phyloP scores from a whole-genome alignment of 108 stramenopile genomes.

The Mediolabrus comicus region DNA sequence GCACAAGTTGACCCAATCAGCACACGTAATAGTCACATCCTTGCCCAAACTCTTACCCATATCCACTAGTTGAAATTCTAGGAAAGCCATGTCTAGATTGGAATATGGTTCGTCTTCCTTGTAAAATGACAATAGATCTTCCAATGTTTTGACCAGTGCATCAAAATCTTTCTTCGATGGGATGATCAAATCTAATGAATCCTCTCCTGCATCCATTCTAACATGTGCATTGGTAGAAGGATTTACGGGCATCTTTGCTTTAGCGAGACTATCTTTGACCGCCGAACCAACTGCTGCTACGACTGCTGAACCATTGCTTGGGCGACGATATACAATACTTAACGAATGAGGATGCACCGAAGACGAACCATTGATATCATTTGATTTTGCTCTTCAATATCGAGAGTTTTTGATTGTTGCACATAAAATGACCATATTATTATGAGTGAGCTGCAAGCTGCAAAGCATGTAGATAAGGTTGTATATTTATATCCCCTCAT shows the following conservation, averaged over 20 bases:
- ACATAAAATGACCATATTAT: too few relatives aligned
- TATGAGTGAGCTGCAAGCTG: too few relatives aligned
- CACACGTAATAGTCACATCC: constrained; percentile 22
- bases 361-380: not conserved
- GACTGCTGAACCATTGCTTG: constrained; percentile 4
- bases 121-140: constrained; percentile 54
- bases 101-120: constrained; percentile 30
- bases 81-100: constrained; percentile 23
- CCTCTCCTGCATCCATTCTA: constrained; percentile 40
- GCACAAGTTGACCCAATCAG: constrained; percentile 59
- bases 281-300: constrained; percentile 20
- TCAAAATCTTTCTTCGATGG: constrained; percentile 50
- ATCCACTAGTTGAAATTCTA: constrained; percentile 64
- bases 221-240: not conserved
- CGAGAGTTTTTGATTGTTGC: too few relatives aligned
- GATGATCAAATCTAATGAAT: constrained; percentile 72
- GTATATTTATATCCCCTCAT: not conserved
- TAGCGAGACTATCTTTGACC: constrained; percentile 24
- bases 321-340: constrained; percentile 33
- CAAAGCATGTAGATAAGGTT: too few relatives aligned
- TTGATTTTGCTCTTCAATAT: constrained; percentile 16
- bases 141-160: constrained; percentile 45
- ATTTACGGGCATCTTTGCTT: constrained; percentile 15
- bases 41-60: constrained; percentile 50
- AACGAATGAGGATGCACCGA: constrained; percentile 5